These are phyloP conservation scores for Lactifluus rugatus DNA, from an alignment of 768 basidiomycete genomes.

Conservation along the genomic window DNA sequence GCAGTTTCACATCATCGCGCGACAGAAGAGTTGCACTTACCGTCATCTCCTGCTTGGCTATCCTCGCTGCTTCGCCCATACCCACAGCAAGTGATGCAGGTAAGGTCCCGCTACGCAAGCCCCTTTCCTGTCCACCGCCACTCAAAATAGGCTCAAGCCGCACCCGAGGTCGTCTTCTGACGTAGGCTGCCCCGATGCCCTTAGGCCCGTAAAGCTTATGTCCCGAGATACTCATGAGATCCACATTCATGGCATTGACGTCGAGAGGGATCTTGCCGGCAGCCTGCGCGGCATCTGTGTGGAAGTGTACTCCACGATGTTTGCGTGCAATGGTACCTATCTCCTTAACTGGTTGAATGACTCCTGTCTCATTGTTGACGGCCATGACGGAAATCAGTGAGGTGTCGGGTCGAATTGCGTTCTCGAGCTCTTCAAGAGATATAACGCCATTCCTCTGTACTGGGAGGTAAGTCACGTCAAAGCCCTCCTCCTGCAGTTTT, in stretches of 20 bases:
- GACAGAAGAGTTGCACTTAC: slow-evolving; percentile 43
- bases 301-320: slow-evolving; percentile 87
- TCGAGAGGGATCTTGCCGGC: slow-evolving; percentile 85
- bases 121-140: slow-evolving; percentile 96
- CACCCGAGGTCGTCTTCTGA: slow-evolving; percentile 84
- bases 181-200: slow-evolving; percentile 90
- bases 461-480: slow-evolving; percentile 96
- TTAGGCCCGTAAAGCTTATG: slow-evolving; percentile 99
- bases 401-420: slow-evolving; percentile 85
- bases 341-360: slow-evolving; percentile 94
- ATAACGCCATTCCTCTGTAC: slow-evolving; percentile 82
- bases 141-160: slow-evolving; percentile 89
- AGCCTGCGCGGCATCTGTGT: slow-evolving; percentile 97
- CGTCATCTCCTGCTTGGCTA: slow-evolving; percentile 86
- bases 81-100: slow-evolving; percentile 84
- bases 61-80: slow-evolving; percentile 86
- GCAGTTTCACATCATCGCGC: slow-evolving; percentile 28
- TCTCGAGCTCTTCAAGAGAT: slow-evolving; percentile 67
- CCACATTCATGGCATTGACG: slow-evolving; percentile 92
- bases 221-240: slow-evolving; percentile 91
- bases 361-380: slow-evolving; percentile 98
- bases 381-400: slow-evolving; percentile 96
- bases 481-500: slow-evolving; percentile 91
- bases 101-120: slow-evolving; percentile 89
- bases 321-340: slow-evolving; percentile 82